These are phyloP conservation scores for Schwanniomyces pseudopolymorphus DNA, from an alignment of 805 yeast species.

Conservation along the genomic window DNA sequence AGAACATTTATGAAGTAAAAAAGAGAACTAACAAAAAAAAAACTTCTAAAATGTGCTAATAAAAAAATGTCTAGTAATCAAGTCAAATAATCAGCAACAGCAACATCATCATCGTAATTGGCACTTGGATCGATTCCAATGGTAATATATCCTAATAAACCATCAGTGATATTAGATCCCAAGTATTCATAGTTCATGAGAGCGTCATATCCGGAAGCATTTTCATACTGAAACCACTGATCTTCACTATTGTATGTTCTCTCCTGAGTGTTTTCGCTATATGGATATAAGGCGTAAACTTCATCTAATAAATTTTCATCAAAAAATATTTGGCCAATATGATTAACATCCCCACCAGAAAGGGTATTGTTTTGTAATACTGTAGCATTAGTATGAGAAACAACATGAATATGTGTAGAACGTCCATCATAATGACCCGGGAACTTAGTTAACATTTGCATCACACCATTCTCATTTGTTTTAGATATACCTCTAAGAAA, in stretches of 20 bases:
- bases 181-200: slow-evolving; percentile 2
- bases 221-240: neutral
- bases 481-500: too few species aligned
- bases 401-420: slow-evolving; percentile 1
- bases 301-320: slow-evolving; percentile 1
- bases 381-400: neutral
- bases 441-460: too few species aligned
- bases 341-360: slow-evolving; percentile 5
- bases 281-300: neutral
- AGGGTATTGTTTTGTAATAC: neutral
- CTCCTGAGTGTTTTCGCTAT: neutral
- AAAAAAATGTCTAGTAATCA: too few species aligned
- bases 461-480: too few species aligned
- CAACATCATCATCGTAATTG: slow-evolving; percentile 3
- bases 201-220: slow-evolving; percentile 3
- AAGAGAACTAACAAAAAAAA: too few species aligned
- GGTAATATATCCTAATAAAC: slow-evolving; percentile 3
- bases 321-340: slow-evolving; percentile 5
- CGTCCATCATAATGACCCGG: too few species aligned
- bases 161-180: slow-evolving; percentile 4
- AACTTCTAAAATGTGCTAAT: too few species aligned
- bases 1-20: too few species aligned
- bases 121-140: slow-evolving; percentile 2
- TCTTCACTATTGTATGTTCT: neutral
- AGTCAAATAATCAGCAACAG: neutral